Conservation (phyloP, 768 basidiomycete species). For the Hygrophoropsis aurantiaca region DNA sequence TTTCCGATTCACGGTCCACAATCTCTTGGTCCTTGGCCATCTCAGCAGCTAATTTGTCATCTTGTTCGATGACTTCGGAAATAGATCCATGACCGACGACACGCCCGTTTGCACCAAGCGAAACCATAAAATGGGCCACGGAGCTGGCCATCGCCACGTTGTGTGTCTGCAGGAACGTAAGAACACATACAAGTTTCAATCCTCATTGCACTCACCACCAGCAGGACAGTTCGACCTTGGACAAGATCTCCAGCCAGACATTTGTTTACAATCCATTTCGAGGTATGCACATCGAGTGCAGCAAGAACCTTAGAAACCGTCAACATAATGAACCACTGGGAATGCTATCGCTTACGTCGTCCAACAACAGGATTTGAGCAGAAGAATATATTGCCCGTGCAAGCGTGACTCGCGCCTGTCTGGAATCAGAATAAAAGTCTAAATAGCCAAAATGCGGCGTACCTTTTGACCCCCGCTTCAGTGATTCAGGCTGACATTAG, state of each 20-base stretch:
- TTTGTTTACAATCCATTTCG: slow-evolving; percentile 47
- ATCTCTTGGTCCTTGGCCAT: slow-evolving; percentile 13
- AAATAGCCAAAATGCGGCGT: slow-evolving; percentile 19
- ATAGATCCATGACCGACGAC: slow-evolving; percentile 49
- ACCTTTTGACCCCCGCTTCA: slow-evolving; percentile 57
- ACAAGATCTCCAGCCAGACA: slow-evolving; percentile 30
- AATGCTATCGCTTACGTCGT: slow-evolving; percentile 50
- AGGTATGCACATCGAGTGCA: slow-evolving; percentile 58
- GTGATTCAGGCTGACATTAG: too few relatives aligned
- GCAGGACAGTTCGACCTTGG: too few relatives aligned
- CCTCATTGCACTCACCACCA: too few relatives aligned
- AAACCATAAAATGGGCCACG: slow-evolving; percentile 44
- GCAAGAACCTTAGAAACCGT: slow-evolving; percentile 35
- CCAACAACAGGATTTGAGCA: slow-evolving; percentile 64
- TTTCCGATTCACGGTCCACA: slow-evolving; percentile 11
- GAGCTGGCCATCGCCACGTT: slow-evolving; percentile 28
- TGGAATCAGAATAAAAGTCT: background rate
- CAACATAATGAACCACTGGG: too few relatives aligned
- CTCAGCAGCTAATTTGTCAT: slow-evolving; percentile 30
- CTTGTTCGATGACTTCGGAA: slow-evolving; percentile 44
- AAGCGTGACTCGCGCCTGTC: slow-evolving; percentile 48
- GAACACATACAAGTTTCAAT: too few relatives aligned
- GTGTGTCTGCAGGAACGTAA: slow-evolving; percentile 23
- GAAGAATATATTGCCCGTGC: slow-evolving; percentile 58
- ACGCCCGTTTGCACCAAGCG: slow-evolving; percentile 50